Evolutionary conservation across 257 asterid species (phyloP).

Genomic region (Solanum chiquidenum): DNA sequence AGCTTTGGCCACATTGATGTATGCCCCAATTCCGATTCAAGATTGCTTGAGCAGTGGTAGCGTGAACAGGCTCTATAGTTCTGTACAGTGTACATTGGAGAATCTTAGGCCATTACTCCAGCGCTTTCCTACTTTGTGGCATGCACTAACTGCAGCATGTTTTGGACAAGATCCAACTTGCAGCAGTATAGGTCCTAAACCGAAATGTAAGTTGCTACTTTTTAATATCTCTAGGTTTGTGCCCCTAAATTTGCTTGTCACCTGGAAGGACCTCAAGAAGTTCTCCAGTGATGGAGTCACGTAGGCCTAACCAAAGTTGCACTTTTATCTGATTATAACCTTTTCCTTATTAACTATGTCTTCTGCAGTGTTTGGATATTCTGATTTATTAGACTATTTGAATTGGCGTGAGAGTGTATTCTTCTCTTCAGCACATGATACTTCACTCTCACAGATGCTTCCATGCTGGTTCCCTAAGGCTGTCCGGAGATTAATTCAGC

Average conservation of each 20-base stretch:
- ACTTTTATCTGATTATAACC: constrained; percentile 7
- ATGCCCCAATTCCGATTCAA: constrained; percentile 81
- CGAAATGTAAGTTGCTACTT: constrained; percentile 34
- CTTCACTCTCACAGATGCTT: constrained; percentile 92
- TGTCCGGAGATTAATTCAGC: constrained; percentile 91
- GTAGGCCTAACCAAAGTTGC: neutral
- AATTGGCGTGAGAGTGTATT: constrained; percentile 92
- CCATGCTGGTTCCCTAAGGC: constrained; percentile 96
- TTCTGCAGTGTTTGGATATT: constrained; percentile 50
- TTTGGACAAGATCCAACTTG: constrained; percentile 74
- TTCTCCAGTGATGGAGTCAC: neutral
- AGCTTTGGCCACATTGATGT: constrained; percentile 91
- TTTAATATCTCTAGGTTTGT: constrained; percentile 2
- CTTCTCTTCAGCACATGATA: constrained; percentile 79
- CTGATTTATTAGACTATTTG: constrained; percentile 83
- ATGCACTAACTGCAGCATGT: constrained; percentile 73
- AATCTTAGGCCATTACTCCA: constrained; percentile 91
- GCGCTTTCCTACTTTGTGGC: constrained; percentile 84
- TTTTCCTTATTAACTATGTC: constrained; percentile 7
- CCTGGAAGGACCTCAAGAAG: neutral
- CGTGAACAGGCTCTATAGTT: constrained; percentile 69
- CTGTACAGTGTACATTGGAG: constrained; percentile 94
- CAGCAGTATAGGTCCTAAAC: constrained; percentile 39
- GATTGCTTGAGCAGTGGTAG: constrained; percentile 95
- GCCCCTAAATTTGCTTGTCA: neutral